Evolutionary conservation across 371 early-diverging fungal species (phyloP).

Genomic region (Actinomucor elegans): DNA sequence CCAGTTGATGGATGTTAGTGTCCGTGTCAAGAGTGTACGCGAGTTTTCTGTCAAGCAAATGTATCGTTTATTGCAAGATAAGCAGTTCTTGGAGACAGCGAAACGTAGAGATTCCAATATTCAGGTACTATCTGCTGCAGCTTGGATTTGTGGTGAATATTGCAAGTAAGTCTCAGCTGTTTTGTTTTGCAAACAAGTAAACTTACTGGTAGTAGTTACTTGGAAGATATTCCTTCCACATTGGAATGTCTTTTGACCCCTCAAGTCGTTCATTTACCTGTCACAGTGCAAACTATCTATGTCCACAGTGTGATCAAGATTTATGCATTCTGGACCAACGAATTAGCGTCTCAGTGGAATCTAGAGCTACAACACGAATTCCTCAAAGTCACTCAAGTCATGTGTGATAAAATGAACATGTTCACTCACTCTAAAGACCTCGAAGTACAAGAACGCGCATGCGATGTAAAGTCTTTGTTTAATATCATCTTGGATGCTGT

Average conservation of each 20-base stretch:
- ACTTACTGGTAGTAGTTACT: no score
- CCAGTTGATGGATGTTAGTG: slow-evolving; percentile 87
- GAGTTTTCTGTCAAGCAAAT: slow-evolving; percentile 75
- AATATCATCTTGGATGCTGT: slow-evolving; percentile 46
- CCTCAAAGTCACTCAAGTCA: slow-evolving; percentile 49
- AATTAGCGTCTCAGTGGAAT: slow-evolving; percentile 58
- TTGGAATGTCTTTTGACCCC: slow-evolving; percentile 60
- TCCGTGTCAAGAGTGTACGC: slow-evolving; percentile 86
- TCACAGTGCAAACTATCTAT: slow-evolving; percentile 69
- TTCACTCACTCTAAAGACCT: slow-evolving; percentile 60
- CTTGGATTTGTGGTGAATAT: slow-evolving; percentile 91
- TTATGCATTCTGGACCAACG: slow-evolving; percentile 66
- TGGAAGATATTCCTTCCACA: slow-evolving; percentile 52
- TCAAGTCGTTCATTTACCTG: slow-evolving; percentile 54
- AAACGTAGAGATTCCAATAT: slow-evolving; percentile 67
- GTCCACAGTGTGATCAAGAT: slow-evolving; percentile 77
- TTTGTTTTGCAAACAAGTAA: no score
- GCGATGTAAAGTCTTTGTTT: slow-evolving; percentile 55
- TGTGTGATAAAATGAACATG: slow-evolving; percentile 54
- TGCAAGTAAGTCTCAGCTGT: no score
- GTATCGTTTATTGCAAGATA: slow-evolving; percentile 63
- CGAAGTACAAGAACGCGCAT: slow-evolving; percentile 85
- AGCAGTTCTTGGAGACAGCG: slow-evolving; percentile 60
- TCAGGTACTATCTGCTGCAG: slow-evolving; percentile 82
- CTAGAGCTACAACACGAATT: slow-evolving; percentile 50